phyloP scores from a whole-genome alignment of 345 rosid species.

The Boechera stricta region DNA sequence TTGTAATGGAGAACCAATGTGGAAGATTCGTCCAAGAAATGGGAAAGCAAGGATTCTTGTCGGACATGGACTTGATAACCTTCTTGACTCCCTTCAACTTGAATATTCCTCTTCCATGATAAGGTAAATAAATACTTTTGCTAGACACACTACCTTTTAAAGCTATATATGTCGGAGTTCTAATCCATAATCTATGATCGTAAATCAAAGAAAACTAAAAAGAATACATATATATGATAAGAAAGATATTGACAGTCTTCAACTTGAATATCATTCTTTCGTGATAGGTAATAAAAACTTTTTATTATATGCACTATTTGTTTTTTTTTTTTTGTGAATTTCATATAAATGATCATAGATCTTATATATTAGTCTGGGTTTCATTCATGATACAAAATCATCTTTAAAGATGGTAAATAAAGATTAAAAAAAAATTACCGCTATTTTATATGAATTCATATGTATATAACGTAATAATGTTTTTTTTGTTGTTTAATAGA shows the following conservation, averaged over 20 bases:
- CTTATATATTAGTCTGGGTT: background rate
- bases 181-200: background rate
- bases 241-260: background rate
- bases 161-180: background rate
- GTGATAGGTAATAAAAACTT: background rate
- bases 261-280: background rate
- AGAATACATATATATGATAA: background rate
- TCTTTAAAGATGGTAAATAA: background rate
- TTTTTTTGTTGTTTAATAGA: slow-evolving; percentile 45
- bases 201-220: background rate
- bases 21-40: slow-evolving; percentile 74
- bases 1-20: slow-evolving; percentile 79
- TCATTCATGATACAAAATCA: background rate
- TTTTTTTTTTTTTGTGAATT: background rate
- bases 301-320: background rate
- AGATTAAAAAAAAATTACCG: background rate
- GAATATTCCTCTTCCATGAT: slow-evolving; percentile 75
- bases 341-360: background rate
- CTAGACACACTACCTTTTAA: background rate
- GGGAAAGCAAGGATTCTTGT: slow-evolving; percentile 85
- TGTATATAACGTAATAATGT: background rate
- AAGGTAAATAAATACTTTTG: slow-evolving; percentile 52
- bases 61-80: slow-evolving; percentile 84
- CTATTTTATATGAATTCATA: background rate
- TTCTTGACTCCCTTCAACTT: slow-evolving; percentile 68